Base-by-base conservation (phyloP, 2,329 filamentous ascomycete genomes). In the Aspergillus viridinutans region DNA sequence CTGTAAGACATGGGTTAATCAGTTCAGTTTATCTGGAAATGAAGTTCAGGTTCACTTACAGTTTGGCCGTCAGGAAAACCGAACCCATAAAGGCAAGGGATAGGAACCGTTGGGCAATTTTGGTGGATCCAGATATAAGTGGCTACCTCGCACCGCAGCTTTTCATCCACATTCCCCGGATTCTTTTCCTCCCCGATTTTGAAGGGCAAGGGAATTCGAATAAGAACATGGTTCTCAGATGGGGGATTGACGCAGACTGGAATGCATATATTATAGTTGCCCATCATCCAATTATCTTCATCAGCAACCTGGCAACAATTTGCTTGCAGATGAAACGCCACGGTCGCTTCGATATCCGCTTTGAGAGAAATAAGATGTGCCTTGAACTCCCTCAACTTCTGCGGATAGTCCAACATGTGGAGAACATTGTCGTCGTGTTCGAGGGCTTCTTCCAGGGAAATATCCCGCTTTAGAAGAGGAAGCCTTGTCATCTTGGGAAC, bases 91-190 rank as follows among this genome's bases (percentile, higher is more conserved):
- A 76, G 63, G 3, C 59, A 53, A 49, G 72, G 74, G 23, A 73
- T 73, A n/a, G 70, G 73, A 38, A 78, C 64, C 35, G 59, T 56
- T 3, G 74, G 73, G 56, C 71, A 78, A 54, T 78, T 59, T 7
- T 74, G 59, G 40, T 70, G 61, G 14, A 79, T 67, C 74, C 72
- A 78, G 21, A 73, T 67, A 56, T 74, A 79, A 1, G 74, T 74
- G 4, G 70, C 77, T 5, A 70, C 74, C 65, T 79, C 76, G 54
- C 64, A 80, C 14, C 67, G 66, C 20, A 71, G 55, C 56, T 80
- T 80, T 65, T 80, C 77, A 38, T 80, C 72, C 4, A 72, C 66
- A 48, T 72, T 78, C n/a, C 76, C 77, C 20, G 75, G 75, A 54
- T 67, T 57, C 23, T 49, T 60, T 14, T 51, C 60, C 56, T 79